phyloP scores from a whole-genome alignment of 2,329 filamentous ascomycete genomes.

The Ophiocordyceps sinensis region DNA sequence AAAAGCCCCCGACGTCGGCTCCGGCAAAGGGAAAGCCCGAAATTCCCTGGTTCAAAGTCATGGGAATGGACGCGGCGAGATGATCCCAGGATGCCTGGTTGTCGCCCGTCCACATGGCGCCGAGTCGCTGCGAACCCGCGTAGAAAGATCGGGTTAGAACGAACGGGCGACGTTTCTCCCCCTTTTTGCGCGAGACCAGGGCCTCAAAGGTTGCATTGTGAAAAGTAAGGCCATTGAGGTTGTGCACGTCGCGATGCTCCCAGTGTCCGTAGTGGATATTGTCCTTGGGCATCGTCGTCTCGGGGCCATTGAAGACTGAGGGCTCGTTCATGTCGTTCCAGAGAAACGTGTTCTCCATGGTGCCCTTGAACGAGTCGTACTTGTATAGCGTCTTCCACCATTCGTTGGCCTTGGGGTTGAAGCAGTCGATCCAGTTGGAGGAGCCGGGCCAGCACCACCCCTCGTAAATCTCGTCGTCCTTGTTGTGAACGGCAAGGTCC shows the following conservation, averaged over 20 bases:
- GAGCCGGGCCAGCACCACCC: slow-evolving; percentile 99
- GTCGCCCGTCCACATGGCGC: slow-evolving; percentile 98
- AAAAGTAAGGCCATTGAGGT: slow-evolving; percentile 88
- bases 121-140: slow-evolving; percentile 74
- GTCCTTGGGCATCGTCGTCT: slow-evolving; percentile 98
- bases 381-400: slow-evolving; percentile 90
- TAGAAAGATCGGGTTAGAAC: slow-evolving; percentile 88
- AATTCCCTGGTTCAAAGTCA: slow-evolving; percentile 87
- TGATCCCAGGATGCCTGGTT: slow-evolving; percentile 92
- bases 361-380: slow-evolving; percentile 78
- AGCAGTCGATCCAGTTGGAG: slow-evolving; percentile 91
- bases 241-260: slow-evolving; percentile 96
- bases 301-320: slow-evolving; percentile 95
- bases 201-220: slow-evolving; percentile 88
- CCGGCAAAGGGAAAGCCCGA: slow-evolving; percentile 88
- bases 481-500: slow-evolving; percentile 74
- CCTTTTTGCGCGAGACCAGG: slow-evolving; percentile 70
- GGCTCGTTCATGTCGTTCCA: slow-evolving; percentile 99
- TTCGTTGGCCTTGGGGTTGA: slow-evolving; percentile 77
- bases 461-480: slow-evolving; percentile 77
- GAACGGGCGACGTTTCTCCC: slow-evolving; percentile 75
- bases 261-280: slow-evolving; percentile 83
- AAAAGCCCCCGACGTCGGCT: slow-evolving; percentile 95
- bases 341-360: slow-evolving; percentile 73
- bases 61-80: slow-evolving; percentile 76